A percentile compares a stretch with the other conserved stretches of the same genome.
These are phyloP conservation scores for Rutstroemia sp. DNA, from an alignment of 2,329 filamentous ascomycete genomes.

Conservation along the genomic window DNA sequence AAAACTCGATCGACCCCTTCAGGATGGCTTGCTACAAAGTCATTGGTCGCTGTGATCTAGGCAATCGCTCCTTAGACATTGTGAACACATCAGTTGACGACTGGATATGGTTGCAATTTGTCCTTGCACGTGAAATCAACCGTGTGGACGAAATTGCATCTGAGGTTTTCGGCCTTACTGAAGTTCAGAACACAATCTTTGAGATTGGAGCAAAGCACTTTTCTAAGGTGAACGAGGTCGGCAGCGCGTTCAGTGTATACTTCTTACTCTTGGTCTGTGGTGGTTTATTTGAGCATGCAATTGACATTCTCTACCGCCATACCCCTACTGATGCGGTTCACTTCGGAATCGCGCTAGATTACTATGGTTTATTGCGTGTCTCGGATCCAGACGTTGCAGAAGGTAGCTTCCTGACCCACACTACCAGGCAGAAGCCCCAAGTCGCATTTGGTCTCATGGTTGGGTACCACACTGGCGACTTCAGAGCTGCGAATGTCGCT, in stretches of 20 bases:
- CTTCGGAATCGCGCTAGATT: conserved; percentile 82
- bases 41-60: conserved; percentile 69
- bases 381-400: conserved; percentile 70
- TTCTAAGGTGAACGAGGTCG: conserved; percentile 63
- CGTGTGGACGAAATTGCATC: conserved; percentile 56
- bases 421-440: conserved; percentile 64
- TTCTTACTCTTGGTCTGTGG: conserved; percentile 88
- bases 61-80: conserved; percentile 55
- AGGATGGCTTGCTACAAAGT: conserved; percentile 98
- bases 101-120: conserved; percentile 67
- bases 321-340: conserved; percentile 91
- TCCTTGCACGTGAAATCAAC: conserved; percentile 59
- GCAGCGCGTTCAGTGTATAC: conserved; percentile 77
- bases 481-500: conserved; percentile 81
- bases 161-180: conserved; percentile 56
- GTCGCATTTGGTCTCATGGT: conserved; percentile 93
- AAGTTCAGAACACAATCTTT: conserved; percentile 71
- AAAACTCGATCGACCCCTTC: conserved; percentile 87
- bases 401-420: conserved; percentile 61
- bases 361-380: conserved; percentile 82
- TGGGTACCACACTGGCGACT: conserved; percentile 92
- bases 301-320: conserved; percentile 86
- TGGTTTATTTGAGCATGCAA: conserved; percentile 89
- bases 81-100: conserved; percentile 52
- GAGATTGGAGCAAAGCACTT: conserved; percentile 93